Evolutionary conservation across 2,329 filamentous ascomycete species (phyloP).

Genomic region (Claviceps paspali): DNA sequence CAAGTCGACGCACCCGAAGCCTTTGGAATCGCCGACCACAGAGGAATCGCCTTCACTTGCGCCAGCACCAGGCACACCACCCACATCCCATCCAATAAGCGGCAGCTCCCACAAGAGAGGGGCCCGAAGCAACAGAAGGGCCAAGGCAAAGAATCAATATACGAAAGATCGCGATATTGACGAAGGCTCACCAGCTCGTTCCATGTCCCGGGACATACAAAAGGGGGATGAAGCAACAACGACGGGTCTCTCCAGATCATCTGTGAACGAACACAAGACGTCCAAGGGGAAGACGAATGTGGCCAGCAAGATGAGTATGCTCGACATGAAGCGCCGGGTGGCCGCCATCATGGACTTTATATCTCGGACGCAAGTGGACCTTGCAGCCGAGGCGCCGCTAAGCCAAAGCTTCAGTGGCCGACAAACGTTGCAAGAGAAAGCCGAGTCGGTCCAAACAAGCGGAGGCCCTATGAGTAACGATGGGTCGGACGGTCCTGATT

Average conservation of each 20-base stretch:
- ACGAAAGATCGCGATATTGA: constrained; percentile 56
- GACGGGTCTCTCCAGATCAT: constrained; percentile 19
- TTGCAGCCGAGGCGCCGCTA: constrained; percentile 49
- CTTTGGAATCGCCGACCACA: constrained; percentile 14
- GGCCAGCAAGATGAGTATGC: constrained; percentile 63
- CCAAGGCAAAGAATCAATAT: constrained; percentile 66
- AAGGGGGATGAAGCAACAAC: constrained; percentile 20
- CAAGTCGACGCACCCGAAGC: constrained; percentile 13
- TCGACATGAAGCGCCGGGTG: constrained; percentile 75
- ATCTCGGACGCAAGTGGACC: constrained; percentile 71
- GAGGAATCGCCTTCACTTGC: constrained; percentile 16
- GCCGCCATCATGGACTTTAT: constrained; percentile 82
- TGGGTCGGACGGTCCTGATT: constrained; percentile 10
- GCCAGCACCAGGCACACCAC: constrained; percentile 24
- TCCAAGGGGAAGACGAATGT: constrained; percentile 35
- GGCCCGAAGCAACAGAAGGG: constrained; percentile 48
- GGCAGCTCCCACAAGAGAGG: constrained; percentile 41
- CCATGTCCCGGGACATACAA: constrained; percentile 34
- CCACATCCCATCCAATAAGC: constrained; percentile 28
- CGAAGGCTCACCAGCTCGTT: constrained; percentile 41
- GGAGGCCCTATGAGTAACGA: constrained; percentile 15
- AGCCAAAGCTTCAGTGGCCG: constrained; percentile 20
- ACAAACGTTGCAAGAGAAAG: constrained; percentile 19
- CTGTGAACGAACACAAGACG: constrained; percentile 32
- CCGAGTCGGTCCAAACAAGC: constrained; percentile 20